Evolutionary conservation across 23 red algal species (phyloP).

Genomic region (Chondrus crispus): DNA sequence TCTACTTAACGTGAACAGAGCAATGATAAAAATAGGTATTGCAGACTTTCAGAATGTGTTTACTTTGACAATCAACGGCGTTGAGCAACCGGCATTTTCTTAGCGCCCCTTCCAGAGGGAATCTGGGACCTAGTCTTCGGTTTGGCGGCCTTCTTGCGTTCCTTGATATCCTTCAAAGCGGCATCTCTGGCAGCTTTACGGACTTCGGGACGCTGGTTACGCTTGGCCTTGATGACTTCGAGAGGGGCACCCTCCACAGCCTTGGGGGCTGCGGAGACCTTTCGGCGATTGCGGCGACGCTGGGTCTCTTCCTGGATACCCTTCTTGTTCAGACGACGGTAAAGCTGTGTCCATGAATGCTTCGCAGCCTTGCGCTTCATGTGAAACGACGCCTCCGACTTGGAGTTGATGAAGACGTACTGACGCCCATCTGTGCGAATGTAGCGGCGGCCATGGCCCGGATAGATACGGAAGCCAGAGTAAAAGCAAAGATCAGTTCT

Average conservation of each 20-base stretch:
- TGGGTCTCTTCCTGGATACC: conserved; percentile 86
- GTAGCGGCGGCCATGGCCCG: conserved; percentile 89
- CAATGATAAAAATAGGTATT: neutral
- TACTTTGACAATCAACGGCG: conserved; percentile 28
- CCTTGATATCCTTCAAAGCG: conserved; percentile 91
- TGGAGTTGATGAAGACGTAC: conserved; percentile 87
- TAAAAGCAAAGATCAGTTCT: conserved; percentile 91
- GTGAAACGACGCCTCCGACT: conserved; percentile 95
- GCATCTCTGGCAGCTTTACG: conserved; percentile 81
- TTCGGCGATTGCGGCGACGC: conserved; percentile 66
- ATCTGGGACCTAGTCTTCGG: neutral
- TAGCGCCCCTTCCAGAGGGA: neutral
- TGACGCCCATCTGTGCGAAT: conserved; percentile 78
- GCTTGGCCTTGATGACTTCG: conserved; percentile 95
- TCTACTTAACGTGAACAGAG: neutral
- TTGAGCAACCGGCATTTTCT: conserved; percentile 60
- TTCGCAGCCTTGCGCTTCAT: conserved; percentile 95
- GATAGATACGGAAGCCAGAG: conserved; percentile 96
- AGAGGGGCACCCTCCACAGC: conserved; percentile 95
- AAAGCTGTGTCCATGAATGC: conserved; percentile 96
- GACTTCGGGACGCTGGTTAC: conserved; percentile 83
- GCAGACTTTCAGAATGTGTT: neutral
- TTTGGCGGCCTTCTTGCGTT: conserved; percentile 62
- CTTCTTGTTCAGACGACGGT: conserved; percentile 97
- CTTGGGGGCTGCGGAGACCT: conserved; percentile 77